These are phyloP conservation scores for Oryza meyeriana DNA, from an alignment of 176 grass and related monocot genomes.

Conservation along the genomic window DNA sequence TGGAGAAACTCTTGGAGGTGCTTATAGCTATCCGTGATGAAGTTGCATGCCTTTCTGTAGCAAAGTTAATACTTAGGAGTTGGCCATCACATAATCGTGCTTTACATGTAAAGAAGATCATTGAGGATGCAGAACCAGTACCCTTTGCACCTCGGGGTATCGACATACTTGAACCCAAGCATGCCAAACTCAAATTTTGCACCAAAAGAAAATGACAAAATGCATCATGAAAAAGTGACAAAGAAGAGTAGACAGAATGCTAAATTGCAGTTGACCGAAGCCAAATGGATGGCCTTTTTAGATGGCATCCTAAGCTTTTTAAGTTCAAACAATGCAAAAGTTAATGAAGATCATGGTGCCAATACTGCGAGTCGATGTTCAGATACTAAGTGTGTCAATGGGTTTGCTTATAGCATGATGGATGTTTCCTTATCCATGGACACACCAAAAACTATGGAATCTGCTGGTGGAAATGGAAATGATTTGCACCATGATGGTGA, in stretches of 20 bases:
- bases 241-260: constrained; percentile 57
- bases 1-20: constrained; percentile 96
- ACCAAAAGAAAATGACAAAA: constrained; percentile 80
- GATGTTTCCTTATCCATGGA: constrained; percentile 54
- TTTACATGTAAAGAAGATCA: constrained; percentile 81
- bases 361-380: constrained; percentile 11
- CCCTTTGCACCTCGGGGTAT: constrained; percentile 73
- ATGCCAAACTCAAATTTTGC: constrained; percentile 68
- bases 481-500: constrained; percentile 41
- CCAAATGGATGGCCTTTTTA: constrained; percentile 75
- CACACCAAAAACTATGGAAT: constrained; percentile 47
- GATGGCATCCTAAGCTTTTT: constrained; percentile 59
- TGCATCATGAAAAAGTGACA: constrained; percentile 26
- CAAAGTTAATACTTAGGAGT: constrained; percentile 73
- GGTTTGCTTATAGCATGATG: constrained; percentile 41
- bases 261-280: constrained; percentile 58
- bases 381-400: constrained; percentile 13
- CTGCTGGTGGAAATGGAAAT: constrained; percentile 46
- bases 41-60: constrained; percentile 75
- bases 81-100: constrained; percentile 98
- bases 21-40: constrained; percentile 93
- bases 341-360: constrained; percentile 27
- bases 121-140: constrained; percentile 60
- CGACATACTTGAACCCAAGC: constrained; percentile 79
- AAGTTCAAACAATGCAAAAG: constrained; percentile 35